Conservation (phyloP, 2,329 filamentous ascomycete species). For the Clonostachys sp. region DNA sequence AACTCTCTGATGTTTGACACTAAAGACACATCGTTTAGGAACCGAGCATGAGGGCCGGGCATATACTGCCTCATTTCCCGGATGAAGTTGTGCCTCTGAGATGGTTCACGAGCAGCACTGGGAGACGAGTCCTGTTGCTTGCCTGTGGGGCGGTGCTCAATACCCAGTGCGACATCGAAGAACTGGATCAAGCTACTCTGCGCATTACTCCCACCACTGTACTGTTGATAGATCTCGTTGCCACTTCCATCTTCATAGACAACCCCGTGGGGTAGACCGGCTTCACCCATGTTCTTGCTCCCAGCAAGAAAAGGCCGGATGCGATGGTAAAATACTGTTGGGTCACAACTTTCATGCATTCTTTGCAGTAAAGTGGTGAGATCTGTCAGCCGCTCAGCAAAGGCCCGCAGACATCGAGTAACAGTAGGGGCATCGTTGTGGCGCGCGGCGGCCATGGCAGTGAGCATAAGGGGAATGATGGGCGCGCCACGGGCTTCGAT, state of each 20-base stretch:
- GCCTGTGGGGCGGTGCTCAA: conserved; percentile 88
- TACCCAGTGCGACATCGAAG: conserved; percentile 86
- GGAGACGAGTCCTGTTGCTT: conserved; percentile 20
- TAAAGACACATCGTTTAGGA: conserved; percentile 72
- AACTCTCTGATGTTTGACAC: conserved; percentile 87
- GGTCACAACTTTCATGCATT: conserved; percentile 95
- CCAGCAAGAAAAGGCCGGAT: conserved; percentile 95
- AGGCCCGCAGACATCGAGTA: conserved; percentile 68
- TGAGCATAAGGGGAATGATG: conserved; percentile 82
- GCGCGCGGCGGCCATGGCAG: conserved; percentile 77
- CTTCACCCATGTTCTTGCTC: conserved; percentile 96
- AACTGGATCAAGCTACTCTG: conserved; percentile 97
- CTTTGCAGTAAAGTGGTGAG: conserved; percentile 72
- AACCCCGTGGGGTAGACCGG: conserved; percentile 82
- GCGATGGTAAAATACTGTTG: conserved; percentile 89
- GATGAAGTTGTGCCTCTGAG: conserved; percentile 73
- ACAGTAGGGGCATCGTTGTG: conserved; percentile 66
- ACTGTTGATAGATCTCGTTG: conserved; percentile 69
- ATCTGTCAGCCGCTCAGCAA: conserved; percentile 86
- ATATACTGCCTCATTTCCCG: conserved; percentile 97
- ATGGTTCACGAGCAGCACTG: background rate
- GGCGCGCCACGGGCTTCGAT: conserved; percentile 90
- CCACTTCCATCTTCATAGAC: conserved; percentile 79
- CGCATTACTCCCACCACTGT: conserved; percentile 91
- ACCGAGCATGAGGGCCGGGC: conserved; percentile 87